Evolutionary conservation across 2,329 filamentous ascomycete species (phyloP).

Genomic region (Penicillium sclerotiorum): DNA sequence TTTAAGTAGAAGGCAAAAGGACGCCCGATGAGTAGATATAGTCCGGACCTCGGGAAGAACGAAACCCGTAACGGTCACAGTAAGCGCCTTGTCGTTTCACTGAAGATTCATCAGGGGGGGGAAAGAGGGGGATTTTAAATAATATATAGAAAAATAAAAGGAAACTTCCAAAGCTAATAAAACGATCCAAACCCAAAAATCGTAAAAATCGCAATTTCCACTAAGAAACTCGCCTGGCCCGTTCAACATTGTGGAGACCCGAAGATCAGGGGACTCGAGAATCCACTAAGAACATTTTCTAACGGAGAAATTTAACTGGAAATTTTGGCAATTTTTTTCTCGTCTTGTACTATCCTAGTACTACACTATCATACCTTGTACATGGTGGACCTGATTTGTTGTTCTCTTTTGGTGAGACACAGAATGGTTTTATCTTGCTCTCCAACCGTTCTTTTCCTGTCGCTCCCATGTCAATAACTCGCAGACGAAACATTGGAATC

Average conservation of each 20-base stretch:
- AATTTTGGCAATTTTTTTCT: not conserved
- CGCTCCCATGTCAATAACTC: too few species aligned
- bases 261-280: slow-evolving; percentile 20
- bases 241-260: slow-evolving; percentile 10
- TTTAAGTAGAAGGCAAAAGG: not conserved
- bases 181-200: not conserved
- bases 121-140: slow-evolving; percentile 10
- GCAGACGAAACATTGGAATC: too few species aligned
- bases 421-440: too few species aligned
- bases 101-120: slow-evolving; percentile 7
- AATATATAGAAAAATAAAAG: not conserved
- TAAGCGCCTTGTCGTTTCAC: too few species aligned
- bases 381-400: not conserved
- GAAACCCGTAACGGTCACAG: too few species aligned
- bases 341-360: too few species aligned
- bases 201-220: not conserved
- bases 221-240: too few species aligned
- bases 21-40: not conserved
- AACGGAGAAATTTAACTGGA: slow-evolving; percentile 3
- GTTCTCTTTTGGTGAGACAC: not conserved
- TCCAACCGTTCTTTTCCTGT: too few species aligned
- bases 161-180: not conserved
- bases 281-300: slow-evolving; percentile 6
- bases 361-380: not conserved
- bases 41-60: too few species aligned